These are phyloP conservation scores for Dispira parvispora DNA, from an alignment of 192 early-diverging fungal genomes.

Conservation along the genomic window DNA sequence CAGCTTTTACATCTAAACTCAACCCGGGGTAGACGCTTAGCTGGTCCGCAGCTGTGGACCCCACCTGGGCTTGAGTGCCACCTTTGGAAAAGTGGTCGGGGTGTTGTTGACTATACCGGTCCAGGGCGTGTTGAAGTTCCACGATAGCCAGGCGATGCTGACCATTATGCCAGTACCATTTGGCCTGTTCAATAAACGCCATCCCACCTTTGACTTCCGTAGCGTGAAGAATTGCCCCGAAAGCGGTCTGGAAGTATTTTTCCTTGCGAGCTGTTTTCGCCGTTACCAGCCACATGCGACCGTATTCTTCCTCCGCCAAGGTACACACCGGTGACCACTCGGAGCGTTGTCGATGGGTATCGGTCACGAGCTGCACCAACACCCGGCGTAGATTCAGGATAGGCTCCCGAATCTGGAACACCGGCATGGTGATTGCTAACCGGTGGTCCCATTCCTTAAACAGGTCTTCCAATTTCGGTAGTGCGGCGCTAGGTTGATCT, in stretches of 20 bases:
- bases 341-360: not conserved
- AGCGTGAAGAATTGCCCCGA: conserved; percentile 39
- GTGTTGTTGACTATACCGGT: not conserved
- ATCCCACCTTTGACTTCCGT: conserved; percentile 19
- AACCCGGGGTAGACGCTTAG: not conserved
- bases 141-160: conserved; percentile 35
- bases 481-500: not conserved
- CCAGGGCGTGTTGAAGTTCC: conserved; percentile 24
- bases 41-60: not conserved
- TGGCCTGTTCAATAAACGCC: conserved; percentile 36
- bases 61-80: not conserved
- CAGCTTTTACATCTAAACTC: not conserved
- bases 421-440: conserved; percentile 32
- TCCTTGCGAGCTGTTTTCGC: conserved; percentile 39
- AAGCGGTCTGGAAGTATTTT: conserved; percentile 36
- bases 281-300: conserved; percentile 44
- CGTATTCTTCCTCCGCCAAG: conserved; percentile 18
- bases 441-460: conserved; percentile 26
- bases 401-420: conserved; percentile 38
- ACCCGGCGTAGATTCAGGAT: conserved; percentile 38
- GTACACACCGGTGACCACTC: not conserved
- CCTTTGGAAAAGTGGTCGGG: not conserved
- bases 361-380: conserved; percentile 21
- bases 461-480: conserved; percentile 10
- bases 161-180: conserved; percentile 34